Base-by-base conservation (phyloP, 202 grass and related monocot species). In the Schoenoplectus triqueter region DNA sequence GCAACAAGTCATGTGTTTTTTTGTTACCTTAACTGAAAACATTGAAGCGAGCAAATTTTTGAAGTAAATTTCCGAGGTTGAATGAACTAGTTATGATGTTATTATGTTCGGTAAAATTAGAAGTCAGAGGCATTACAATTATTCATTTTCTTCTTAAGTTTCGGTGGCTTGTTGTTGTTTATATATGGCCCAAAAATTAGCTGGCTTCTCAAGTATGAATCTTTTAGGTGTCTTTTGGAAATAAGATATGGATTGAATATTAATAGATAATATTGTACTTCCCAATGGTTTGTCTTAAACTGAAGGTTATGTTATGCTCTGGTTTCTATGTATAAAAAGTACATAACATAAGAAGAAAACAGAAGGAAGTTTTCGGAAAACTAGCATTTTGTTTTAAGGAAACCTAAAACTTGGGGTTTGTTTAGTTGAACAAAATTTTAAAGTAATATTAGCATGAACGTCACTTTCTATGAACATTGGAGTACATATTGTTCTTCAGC, bases 21-120 rank as follows among this genome's bases (percentile, higher is more conserved):
- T 40, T 31, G 31, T 31, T 42, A 42, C 11, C 71, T 75, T 51
- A 54, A 52, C 5, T 54, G 71, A 54, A 75, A 75, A 52, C 8
- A 75, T 75, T 10, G 17, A 54, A 75, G 4, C 71, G 14, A 75
- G 19, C 48, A 75, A 75, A 75, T 22, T 54, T 75, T 75, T 54
- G 71, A 54, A 54, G 48, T 31, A 21, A 54, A 52, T 49, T 17
- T 46, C 17, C 45, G 21, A 11, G 46, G 48, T 74, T 73, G 71
- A 52, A 21, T 54, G 18, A 74, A 74, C 71, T 74, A 4, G 17
- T 74, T 74, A 52, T 31, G n/a, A 74, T 22, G 9, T 74, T 17
- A 74, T 54, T 54, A 22, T 47, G 47, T 74, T 74, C 3, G 22
- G 71, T 54, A 20, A 74, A 73, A 4, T 54, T 54, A 21, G 46